phyloP scores from a whole-genome alignment of 768 basidiomycete species.

The Mycena maculata region DNA sequence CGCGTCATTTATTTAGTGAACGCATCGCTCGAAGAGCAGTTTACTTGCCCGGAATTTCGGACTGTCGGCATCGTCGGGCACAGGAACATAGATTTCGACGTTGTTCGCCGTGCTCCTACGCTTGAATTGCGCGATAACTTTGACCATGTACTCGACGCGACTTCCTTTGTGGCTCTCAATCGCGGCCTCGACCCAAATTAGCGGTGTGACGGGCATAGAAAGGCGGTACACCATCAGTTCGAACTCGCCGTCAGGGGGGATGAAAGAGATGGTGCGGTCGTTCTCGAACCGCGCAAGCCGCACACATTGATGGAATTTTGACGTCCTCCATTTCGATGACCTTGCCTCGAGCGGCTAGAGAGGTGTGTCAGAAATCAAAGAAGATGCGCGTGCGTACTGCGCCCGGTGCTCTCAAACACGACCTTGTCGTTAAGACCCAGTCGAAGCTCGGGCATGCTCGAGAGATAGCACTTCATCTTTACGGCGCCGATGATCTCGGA shows the following conservation, averaged over 20 bases:
- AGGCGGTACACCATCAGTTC: constrained; percentile 99
- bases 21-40: not conserved
- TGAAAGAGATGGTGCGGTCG: constrained; percentile 98
- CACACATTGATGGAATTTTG: constrained; percentile 99
- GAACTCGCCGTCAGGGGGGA: constrained; percentile 98
- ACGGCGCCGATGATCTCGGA: constrained; percentile 98
- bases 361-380: constrained; percentile 1
- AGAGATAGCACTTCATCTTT: constrained; percentile 99
- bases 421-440: constrained; percentile 98
- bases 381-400: constrained; percentile 67
- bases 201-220: constrained; percentile 94
- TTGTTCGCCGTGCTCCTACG: constrained; percentile 96
- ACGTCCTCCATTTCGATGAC: constrained; percentile 99
- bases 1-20: not conserved
- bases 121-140: constrained; percentile 97
- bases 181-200: constrained; percentile 97
- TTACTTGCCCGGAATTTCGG: constrained; percentile 91
- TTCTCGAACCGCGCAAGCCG: constrained; percentile 97
- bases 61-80: constrained; percentile 97
- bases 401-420: constrained; percentile 98
- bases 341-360: constrained; percentile 88
- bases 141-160: constrained; percentile 95
- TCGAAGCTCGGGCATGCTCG: constrained; percentile 98
- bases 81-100: constrained; percentile 98
- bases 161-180: constrained; percentile 96